Evolutionary conservation across 495 filamentous ascomycete genomes (phyloP).

Genomic region (Neurospora tetrasperma): DNA sequence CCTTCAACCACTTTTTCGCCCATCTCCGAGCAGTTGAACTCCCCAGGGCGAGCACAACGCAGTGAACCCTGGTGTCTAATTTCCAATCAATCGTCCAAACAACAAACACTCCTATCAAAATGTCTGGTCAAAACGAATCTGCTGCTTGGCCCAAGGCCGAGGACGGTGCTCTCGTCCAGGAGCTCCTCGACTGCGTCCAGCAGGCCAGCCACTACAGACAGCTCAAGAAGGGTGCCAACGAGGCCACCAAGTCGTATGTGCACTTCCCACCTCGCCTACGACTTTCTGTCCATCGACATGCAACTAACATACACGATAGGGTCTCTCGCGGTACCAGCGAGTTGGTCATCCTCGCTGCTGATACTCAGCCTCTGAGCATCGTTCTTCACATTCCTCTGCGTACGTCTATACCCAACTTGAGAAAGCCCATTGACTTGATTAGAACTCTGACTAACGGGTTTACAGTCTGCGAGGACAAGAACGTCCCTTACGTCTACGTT

Average conservation of each 20-base stretch:
- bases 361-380: constrained; percentile 78
- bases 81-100: background rate
- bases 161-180: constrained; percentile 61
- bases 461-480: constrained; percentile 44
- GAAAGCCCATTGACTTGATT: constrained; percentile 62
- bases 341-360: constrained; percentile 79
- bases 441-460: constrained; percentile 8
- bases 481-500: constrained; percentile 53
- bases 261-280: background rate
- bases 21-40: background rate
- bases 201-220: constrained; percentile 76
- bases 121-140: constrained; percentile 41
- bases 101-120: constrained; percentile 17
- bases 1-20: constrained; percentile 3
- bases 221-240: constrained; percentile 71
- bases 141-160: constrained; percentile 83
- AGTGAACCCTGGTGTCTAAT: constrained; percentile 21
- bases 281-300: background rate
- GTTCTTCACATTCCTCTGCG: constrained; percentile 81
- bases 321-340: constrained; percentile 83
- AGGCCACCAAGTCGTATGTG: constrained; percentile 61
- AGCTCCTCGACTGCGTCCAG: constrained; percentile 80
- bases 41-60: constrained; percentile 23
- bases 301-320: constrained; percentile 1
- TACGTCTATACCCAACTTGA: constrained; percentile 31